Evolutionary conservation across 2,329 filamentous ascomycete genomes (phyloP), one percentile per base, ranked within the genome.

Genomic region (Sporothrix pseudoabietina): DNA sequence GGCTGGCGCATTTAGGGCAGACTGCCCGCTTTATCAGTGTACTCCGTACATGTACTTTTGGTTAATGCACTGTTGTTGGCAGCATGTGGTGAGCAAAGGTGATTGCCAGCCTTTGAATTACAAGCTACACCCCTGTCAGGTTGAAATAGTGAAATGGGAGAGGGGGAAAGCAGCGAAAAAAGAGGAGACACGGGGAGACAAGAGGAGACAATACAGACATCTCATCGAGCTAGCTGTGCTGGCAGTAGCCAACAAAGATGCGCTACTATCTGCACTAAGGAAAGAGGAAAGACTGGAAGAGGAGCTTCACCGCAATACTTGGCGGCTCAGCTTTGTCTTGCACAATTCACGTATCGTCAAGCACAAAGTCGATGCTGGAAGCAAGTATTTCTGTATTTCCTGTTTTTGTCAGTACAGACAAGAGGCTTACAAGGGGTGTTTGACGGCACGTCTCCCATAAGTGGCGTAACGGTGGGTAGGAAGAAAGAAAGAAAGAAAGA

Each of bases 211-310:
- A n/a, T 26, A 26, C 66, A 35, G 52, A 22, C 52, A 22, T 55
- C 22, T 30, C 16, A 26, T 35, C 26, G 55, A 52, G 55, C 55
- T 63, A 71, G 41, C 41, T 61, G 32, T 35, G 41, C 57, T 47
- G 41, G 69, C 69, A 44, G 35, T 41, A 41, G 65, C 54, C 71
- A 14, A 44, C 41, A 44, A 35, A 65, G 71, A 6, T 22, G 30
- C 71, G 71, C 71, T 69, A 73, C 57, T 39, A 55, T 49, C 55
- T 30, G 66, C 52, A 55, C 71, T 73, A 70, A 59, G 52, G 22
- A 8, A 35, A 32, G 26, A 26, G 26, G 26, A 26, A 26, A 26
- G 26, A 26, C 26, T 26, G 26, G 26, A 65, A 44, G 59, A 26
- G 52, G 26, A 52, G 44, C 66, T 69, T 22, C 65, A 10, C 35